These are phyloP conservation scores for Musa schizocarpa DNA, from an alignment of 176 grass and related monocot genomes.

Conservation along the genomic window DNA sequence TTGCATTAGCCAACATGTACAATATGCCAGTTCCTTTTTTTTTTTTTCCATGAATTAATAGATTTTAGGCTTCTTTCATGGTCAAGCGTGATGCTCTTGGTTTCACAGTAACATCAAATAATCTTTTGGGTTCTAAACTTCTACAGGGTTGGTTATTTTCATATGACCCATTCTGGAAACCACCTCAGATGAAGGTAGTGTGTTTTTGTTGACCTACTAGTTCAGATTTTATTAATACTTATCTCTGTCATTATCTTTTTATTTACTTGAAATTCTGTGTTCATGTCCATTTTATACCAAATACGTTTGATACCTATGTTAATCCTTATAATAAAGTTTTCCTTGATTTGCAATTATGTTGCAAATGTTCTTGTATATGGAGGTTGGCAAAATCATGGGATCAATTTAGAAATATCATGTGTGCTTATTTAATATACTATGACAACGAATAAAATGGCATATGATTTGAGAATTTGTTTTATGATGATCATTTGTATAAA, in stretches of 20 bases:
- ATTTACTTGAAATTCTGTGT: not conserved
- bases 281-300: not conserved
- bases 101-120: not conserved
- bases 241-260: too few relatives aligned
- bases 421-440: too few relatives aligned
- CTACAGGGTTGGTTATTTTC: slow-evolving; percentile 82
- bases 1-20: not conserved
- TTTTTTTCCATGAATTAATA: not conserved
- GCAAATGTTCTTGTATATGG: not conserved
- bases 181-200: slow-evolving; percentile 85
- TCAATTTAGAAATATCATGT: too few relatives aligned
- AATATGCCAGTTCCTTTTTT: not conserved
- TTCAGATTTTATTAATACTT: not conserved
- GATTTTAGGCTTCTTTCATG: not conserved
- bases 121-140: slow-evolving; percentile 3
- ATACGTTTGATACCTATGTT: not conserved
- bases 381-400: too few relatives aligned
- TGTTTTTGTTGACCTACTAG: slow-evolving; percentile 15
- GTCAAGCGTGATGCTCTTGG: not conserved
- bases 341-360: not conserved
- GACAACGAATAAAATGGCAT: too few relatives aligned
- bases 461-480: too few relatives aligned
- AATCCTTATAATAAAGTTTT: not conserved
- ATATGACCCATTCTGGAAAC: slow-evolving; percentile 87
- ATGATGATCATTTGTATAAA: too few relatives aligned